Conservation (phyloP, 768 basidiomycete genomes). For the Royoungia palumana region DNA sequence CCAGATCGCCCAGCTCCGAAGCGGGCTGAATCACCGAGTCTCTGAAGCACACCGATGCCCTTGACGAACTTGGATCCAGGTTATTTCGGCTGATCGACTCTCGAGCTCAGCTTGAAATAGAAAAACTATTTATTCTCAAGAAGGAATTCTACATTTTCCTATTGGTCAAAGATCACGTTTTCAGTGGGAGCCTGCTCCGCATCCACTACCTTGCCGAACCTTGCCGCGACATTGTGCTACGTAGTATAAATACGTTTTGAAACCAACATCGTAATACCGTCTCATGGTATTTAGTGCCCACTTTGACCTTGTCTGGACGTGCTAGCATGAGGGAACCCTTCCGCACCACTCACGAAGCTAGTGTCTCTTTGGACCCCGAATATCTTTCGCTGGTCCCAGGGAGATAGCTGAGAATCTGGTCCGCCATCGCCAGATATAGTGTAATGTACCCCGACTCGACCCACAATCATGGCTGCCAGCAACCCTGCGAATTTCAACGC, state of each 20-base stretch:
- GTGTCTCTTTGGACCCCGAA: slow-evolving; percentile 1
- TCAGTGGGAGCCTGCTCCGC: not conserved
- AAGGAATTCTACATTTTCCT: too few species aligned
- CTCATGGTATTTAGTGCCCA: not conserved
- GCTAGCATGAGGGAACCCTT: not conserved
- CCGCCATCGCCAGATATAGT: slow-evolving; percentile 21
- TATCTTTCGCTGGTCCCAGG: slow-evolving; percentile 35
- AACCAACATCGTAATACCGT: not conserved
- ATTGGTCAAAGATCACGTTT: too few species aligned
- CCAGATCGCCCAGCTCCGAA: not conserved
- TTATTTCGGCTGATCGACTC: too few species aligned
- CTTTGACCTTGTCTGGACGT: slow-evolving; percentile 14
- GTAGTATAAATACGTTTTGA: not conserved
- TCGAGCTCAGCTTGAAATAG: too few species aligned
- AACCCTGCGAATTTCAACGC: slow-evolving; percentile 51
- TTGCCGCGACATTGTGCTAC: too few species aligned
- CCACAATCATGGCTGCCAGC: slow-evolving; percentile 42
- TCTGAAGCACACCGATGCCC: too few species aligned
- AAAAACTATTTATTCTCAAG: too few species aligned
- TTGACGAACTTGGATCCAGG: too few species aligned
- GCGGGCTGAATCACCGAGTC: too few species aligned
- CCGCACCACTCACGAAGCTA: not conserved
- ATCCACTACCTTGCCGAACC: not conserved
- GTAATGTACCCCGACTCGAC: slow-evolving; percentile 30
- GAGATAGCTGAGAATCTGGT: slow-evolving; percentile 35